Percentiles rank a stretch among this genome's conserved stretches.
These are phyloP conservation scores for Eimeria necatrix DNA, from an alignment of 169 alveolate species.

Conservation along the genomic window DNA sequence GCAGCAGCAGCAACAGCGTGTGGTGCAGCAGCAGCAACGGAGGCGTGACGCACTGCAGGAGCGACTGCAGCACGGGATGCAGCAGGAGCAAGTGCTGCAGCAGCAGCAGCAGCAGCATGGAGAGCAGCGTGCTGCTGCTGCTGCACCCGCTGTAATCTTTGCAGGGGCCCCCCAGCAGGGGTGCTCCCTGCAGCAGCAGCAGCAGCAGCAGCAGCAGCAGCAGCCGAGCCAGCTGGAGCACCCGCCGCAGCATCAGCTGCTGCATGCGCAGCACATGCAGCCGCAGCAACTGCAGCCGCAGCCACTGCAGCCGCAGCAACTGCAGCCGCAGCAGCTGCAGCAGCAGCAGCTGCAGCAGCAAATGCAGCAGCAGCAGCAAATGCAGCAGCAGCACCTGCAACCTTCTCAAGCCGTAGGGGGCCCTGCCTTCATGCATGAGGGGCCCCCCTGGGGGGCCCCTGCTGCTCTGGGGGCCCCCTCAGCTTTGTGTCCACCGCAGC, in stretches of 20 bases:
- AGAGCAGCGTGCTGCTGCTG: constrained; percentile 46
- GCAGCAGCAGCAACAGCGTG: constrained; percentile 50
- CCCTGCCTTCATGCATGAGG: constrained; percentile 5
- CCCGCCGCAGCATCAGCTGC: background rate
- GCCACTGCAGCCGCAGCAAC: background rate
- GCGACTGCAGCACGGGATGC: constrained; percentile 18
- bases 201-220: constrained; percentile 64
- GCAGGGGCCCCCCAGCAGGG: constrained; percentile 38
- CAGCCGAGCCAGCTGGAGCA: background rate
- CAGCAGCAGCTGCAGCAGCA: background rate
- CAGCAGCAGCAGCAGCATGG: constrained; percentile 63
- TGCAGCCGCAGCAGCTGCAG: constrained; percentile 12
- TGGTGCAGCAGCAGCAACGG: constrained; percentile 36
- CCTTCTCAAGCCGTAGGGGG: constrained; percentile 21
- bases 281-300: no score
- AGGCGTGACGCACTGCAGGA: constrained; percentile 10
- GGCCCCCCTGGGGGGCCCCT: constrained; percentile 43
- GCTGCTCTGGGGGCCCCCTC: constrained; percentile 29
- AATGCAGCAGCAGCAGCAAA: background rate
- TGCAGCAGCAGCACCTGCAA: constrained; percentile 41
- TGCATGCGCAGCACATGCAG: background rate
- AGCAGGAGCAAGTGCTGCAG: background rate
- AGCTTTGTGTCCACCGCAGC: background rate
- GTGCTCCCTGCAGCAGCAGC: background rate
- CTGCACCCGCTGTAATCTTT: constrained; percentile 51